Evolutionary conservation across 495 filamentous ascomycete species (phyloP).

Genomic region (Penicillium pulvis): DNA sequence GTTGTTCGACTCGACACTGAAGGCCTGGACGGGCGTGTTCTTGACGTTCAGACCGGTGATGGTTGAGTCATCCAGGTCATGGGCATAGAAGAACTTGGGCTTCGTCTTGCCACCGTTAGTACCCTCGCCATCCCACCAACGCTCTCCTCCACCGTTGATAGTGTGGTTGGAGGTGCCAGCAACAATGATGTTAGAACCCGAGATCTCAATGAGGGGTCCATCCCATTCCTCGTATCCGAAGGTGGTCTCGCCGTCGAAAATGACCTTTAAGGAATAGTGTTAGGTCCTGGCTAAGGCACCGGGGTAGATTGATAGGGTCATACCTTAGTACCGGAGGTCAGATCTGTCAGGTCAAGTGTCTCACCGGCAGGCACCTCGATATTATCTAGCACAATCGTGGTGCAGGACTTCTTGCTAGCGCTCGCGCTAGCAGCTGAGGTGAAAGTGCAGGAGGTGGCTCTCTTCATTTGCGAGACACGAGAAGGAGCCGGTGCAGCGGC

Average conservation of each 20-base stretch:
- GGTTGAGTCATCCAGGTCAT: constrained; percentile 40
- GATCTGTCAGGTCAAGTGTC: constrained; percentile 52
- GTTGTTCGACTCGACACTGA: constrained; percentile 50
- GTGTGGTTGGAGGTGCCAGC: constrained; percentile 27
- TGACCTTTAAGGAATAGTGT: constrained; percentile 33
- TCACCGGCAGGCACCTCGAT: constrained; percentile 55
- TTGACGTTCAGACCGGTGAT: constrained; percentile 49
- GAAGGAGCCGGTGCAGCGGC: constrained; percentile 31
- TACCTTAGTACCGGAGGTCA: constrained; percentile 48
- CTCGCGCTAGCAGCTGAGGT: constrained; percentile 44
- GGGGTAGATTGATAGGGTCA: background rate
- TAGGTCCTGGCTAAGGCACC: background rate
- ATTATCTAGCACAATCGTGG: constrained; percentile 49
- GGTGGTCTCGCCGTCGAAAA: constrained; percentile 53
- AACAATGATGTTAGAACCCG: constrained; percentile 49
- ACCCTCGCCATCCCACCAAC: constrained; percentile 57
- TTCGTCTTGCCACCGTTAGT: constrained; percentile 58
- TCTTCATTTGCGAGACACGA: constrained; percentile 40
- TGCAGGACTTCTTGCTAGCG: constrained; percentile 49
- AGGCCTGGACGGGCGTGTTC: constrained; percentile 65
- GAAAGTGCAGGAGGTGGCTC: constrained; percentile 54
- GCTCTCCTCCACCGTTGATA: constrained; percentile 42
- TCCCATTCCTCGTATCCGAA: constrained; percentile 57
- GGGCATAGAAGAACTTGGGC: constrained; percentile 60
- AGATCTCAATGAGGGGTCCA: constrained; percentile 50